Evolutionary conservation across 1,139 yeast species (phyloP), one percentile per base, ranked within the genome.

Genomic region (Taphrina flavorubra): DNA sequence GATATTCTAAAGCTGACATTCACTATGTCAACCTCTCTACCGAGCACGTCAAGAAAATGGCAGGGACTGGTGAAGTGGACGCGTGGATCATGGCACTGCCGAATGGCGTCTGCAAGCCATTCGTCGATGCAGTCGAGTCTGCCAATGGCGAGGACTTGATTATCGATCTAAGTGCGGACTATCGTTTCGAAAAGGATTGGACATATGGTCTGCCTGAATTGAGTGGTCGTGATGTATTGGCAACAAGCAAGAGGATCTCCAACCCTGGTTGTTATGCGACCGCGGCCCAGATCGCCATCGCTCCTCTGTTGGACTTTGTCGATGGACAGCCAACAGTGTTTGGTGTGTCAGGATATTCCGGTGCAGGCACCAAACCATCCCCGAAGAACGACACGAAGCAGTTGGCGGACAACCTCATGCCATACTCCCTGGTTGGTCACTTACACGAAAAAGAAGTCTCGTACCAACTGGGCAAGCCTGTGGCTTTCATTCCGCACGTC

Each of bases 61-160:
- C 92, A 79, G 84, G 86, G 73, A 82, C 86, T 58, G 86, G 87
- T 60, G 90, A 86, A 68, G 90, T 94, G 68, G 99, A 95, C 76
- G 88, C 92, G 70, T 94, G 99, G 99, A 96, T 95, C 49, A 94
- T 95, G 99, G 99, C 99, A 1, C 84, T 95, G 75, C 99, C 99
- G 72, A 94, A 94, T 77, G 97, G 97, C 68, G 97, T 94, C 59
- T 94, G 98, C 81, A 89, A 89, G 80, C 98, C 99, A 69, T 92
- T 94, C 80, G 98, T 94, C 51, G 92, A 90, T 51, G 97, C 98
- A 20, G 90, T 94, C 75, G 94, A 90, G 75, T 82, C 87, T 20
- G 68, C 66, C 39, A 79, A 80, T 40, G 82, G 83, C 71, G 80
- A 82, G 64, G 89, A 97, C 49, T 90, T 90, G 76, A 92, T 94